A percentile compares a stretch with the other conserved stretches of the same genome.
Conservation (phyloP, 164 flowering plant species). For the Hamamelis virginiana region DNA sequence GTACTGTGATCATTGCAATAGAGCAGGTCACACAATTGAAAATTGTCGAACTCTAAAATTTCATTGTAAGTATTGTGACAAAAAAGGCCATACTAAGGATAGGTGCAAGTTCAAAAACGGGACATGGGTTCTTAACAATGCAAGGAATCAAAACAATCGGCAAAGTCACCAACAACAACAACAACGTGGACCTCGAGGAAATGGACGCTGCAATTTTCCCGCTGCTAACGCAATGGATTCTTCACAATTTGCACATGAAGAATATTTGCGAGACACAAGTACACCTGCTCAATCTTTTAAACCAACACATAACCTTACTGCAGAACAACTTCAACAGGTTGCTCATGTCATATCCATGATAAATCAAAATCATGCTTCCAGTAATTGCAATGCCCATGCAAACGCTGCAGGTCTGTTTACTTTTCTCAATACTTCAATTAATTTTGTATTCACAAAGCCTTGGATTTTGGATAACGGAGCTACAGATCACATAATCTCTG, state of each 20-base stretch:
- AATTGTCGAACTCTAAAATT: not conserved
- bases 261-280: not conserved
- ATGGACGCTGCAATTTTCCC: too few relatives aligned
- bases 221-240: too few relatives aligned
- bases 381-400: not conserved
- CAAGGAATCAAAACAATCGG: not conserved
- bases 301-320: not conserved
- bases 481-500: slow-evolving; percentile 2
- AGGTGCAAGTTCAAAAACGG: not conserved
- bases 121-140: not conserved
- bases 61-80: not conserved
- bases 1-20: slow-evolving; percentile 1
- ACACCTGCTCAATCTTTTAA: too few relatives aligned
- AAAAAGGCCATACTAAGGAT: not conserved
- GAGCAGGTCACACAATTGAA: too few relatives aligned
- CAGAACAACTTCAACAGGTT: not conserved
- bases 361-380: not conserved
- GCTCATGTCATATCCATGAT: not conserved
- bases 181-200: too few relatives aligned
- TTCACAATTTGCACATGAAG: not conserved
- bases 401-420: slow-evolving; percentile 4
- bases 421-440: not conserved
- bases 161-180: not conserved
- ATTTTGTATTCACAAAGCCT: not conserved
- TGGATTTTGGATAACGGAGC: slow-evolving; percentile 14